Evolutionary conservation across 2,329 filamentous ascomycete species (phyloP).

Genomic region (Aspergillus melleus): DNA sequence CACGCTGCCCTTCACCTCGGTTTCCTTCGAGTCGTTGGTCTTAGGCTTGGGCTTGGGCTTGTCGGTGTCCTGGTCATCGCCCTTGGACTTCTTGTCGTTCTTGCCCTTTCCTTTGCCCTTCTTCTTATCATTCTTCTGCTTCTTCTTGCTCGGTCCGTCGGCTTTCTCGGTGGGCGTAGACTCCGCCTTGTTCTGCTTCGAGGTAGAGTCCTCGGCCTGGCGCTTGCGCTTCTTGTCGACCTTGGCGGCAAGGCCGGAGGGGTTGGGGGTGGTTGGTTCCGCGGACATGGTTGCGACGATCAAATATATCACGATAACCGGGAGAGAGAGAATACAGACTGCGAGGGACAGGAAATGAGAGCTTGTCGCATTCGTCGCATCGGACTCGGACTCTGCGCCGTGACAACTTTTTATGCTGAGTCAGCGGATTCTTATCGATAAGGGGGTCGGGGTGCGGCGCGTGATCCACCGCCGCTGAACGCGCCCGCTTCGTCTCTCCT

Average conservation of each 20-base stretch:
- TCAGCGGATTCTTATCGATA: slow-evolving; percentile 20
- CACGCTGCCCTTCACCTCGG: slow-evolving; percentile 68
- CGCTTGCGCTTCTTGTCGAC: slow-evolving; percentile 44
- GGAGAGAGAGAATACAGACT: neutral
- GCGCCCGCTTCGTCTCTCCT: neutral
- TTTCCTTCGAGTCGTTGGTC: slow-evolving; percentile 23
- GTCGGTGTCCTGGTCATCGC: slow-evolving; percentile 20
- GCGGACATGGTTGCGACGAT: slow-evolving; percentile 13
- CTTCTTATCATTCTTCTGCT: slow-evolving; percentile 22
- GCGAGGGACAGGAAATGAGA: neutral
- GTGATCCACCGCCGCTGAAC: too few relatives aligned
- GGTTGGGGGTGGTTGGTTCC: slow-evolving; percentile 16
- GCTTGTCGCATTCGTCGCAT: neutral
- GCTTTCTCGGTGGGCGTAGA: slow-evolving; percentile 19
- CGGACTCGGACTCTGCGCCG: neutral
- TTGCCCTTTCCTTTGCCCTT: slow-evolving; percentile 56
- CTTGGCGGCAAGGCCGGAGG: slow-evolving; percentile 32
- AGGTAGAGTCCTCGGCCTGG: slow-evolving; percentile 32
- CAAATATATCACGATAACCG: neutral
- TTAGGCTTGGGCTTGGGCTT: slow-evolving; percentile 26
- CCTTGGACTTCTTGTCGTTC: slow-evolving; percentile 23
- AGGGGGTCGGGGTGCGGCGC: neutral
- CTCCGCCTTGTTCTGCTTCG: slow-evolving; percentile 27
- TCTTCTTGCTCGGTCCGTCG: slow-evolving; percentile 36
- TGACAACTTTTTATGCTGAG: slow-evolving; percentile 20